These are phyloP conservation scores for Cardamine resedifolia DNA, from an alignment of 345 rosid species.

Conservation along the genomic window DNA sequence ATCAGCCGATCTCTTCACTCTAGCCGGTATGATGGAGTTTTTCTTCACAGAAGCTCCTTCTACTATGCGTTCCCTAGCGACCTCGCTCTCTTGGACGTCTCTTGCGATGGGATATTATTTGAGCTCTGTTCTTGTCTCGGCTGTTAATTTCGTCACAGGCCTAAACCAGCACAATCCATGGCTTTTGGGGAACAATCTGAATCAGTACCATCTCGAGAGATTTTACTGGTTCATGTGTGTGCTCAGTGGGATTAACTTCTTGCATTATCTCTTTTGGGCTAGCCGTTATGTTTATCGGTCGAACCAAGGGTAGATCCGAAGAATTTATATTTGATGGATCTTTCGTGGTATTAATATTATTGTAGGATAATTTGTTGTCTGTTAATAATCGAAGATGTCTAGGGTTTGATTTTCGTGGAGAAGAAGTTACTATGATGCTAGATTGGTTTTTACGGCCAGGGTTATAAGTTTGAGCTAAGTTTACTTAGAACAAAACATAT, in stretches of 20 bases:
- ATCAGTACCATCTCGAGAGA: constrained; percentile 75
- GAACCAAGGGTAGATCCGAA: constrained; percentile 28
- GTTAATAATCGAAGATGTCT: constrained; percentile 1
- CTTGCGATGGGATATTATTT: constrained; percentile 90
- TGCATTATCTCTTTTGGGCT: constrained; percentile 87
- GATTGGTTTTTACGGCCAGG: background rate
- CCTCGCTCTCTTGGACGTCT: constrained; percentile 92
- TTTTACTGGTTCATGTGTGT: constrained; percentile 88
- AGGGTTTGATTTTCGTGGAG: background rate
- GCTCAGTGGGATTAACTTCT: constrained; percentile 64
- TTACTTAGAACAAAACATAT: background rate
- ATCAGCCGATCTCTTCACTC: constrained; percentile 91
- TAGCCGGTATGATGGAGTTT: constrained; percentile 93
- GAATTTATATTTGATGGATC: background rate
- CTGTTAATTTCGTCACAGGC: constrained; percentile 53
- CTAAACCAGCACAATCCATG: constrained; percentile 49
- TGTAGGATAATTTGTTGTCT: background rate
- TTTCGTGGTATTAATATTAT: background rate
- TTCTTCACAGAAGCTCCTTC: constrained; percentile 85
- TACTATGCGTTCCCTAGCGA: constrained; percentile 87
- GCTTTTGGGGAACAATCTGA: constrained; percentile 76
- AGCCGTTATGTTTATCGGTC: constrained; percentile 60
- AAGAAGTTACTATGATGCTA: constrained; percentile 5
- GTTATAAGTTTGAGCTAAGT: constrained; percentile 1
- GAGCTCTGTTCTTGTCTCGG: constrained; percentile 72